Conservation (phyloP, 345 rosid species). For the Heritiera fomes region DNA sequence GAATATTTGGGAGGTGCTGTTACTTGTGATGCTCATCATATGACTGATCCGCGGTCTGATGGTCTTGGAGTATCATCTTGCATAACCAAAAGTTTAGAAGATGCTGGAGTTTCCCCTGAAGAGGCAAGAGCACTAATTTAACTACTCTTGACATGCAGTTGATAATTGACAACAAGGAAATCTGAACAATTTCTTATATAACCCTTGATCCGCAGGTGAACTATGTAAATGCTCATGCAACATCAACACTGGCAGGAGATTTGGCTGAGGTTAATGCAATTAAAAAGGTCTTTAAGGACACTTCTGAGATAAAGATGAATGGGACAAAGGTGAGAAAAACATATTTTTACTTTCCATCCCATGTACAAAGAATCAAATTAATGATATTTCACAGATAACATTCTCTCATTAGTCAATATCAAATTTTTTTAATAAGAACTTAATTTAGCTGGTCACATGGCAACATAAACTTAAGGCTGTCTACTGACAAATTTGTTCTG, state of each 20-base stretch:
- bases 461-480: background rate
- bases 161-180: background rate
- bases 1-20: conserved; percentile 68
- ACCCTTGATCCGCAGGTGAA: conserved; percentile 46
- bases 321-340: conserved; percentile 54
- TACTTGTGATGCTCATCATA: conserved; percentile 73
- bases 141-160: background rate
- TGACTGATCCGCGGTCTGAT: conserved; percentile 13
- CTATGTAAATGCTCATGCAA: conserved; percentile 68
- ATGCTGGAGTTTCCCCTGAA: conserved; percentile 72
- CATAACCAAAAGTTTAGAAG: conserved; percentile 57
- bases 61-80: conserved; percentile 64
- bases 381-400: background rate
- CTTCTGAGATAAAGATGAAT: conserved; percentile 70
- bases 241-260: conserved; percentile 74
- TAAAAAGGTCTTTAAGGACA: conserved; percentile 61
- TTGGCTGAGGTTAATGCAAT: conserved; percentile 72
- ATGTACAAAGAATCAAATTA: background rate
- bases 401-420: background rate
- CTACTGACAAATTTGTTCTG: background rate
- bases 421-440: too few relatives aligned
- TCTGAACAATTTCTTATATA: background rate
- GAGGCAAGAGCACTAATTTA: conserved; percentile 39
- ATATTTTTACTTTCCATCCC: background rate
- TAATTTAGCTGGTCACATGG: background rate